Evolutionary conservation across 2,329 filamentous ascomycete species (phyloP).

Genomic region (Dothidotthia symphoricarpi): DNA sequence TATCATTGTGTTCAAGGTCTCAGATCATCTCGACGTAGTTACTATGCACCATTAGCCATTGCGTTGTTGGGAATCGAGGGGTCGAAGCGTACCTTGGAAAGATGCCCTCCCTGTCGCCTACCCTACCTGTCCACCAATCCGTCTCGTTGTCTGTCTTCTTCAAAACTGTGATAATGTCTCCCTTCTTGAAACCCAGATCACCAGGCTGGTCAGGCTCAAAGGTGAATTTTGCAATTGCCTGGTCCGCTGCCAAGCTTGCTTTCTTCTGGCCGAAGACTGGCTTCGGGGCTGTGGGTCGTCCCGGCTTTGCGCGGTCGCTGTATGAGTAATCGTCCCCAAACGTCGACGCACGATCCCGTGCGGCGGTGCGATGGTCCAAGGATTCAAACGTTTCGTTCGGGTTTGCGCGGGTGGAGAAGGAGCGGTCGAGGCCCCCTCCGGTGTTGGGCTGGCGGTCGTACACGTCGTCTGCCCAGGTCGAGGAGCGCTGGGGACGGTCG

Average conservation of each 20-base stretch:
- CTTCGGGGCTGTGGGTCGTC: conserved; percentile 82
- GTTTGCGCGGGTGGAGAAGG: conserved; percentile 54
- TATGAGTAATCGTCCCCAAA: conserved; percentile 53
- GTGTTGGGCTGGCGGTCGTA: conserved; percentile 60
- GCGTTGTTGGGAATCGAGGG: not conserved
- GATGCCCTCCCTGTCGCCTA: conserved; percentile 81
- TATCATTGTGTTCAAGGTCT: conserved; percentile 13
- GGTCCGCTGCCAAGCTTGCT: conserved; percentile 58
- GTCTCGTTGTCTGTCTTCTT: conserved; percentile 93
- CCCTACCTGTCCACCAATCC: conserved; percentile 96
- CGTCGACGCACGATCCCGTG: conserved; percentile 36
- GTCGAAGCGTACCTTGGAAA: conserved; percentile 69
- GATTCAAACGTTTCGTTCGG: conserved; percentile 52
- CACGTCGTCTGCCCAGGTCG: conserved; percentile 72
- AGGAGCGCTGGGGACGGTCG: conserved; percentile 60
- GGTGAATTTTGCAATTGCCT: conserved; percentile 87
- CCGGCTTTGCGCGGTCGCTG: conserved; percentile 62
- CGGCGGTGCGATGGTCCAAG: conserved; percentile 35
- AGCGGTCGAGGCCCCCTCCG: conserved; percentile 41
- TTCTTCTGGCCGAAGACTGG: conserved; percentile 67
- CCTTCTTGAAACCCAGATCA: conserved; percentile 94
- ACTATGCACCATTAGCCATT: conserved; percentile 14
- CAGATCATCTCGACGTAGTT: conserved; percentile 45
- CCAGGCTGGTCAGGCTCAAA: conserved; percentile 94
- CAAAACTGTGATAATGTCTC: conserved; percentile 88